phyloP scores from a whole-genome alignment of 257 asterid species.

The Misopates orontium region DNA sequence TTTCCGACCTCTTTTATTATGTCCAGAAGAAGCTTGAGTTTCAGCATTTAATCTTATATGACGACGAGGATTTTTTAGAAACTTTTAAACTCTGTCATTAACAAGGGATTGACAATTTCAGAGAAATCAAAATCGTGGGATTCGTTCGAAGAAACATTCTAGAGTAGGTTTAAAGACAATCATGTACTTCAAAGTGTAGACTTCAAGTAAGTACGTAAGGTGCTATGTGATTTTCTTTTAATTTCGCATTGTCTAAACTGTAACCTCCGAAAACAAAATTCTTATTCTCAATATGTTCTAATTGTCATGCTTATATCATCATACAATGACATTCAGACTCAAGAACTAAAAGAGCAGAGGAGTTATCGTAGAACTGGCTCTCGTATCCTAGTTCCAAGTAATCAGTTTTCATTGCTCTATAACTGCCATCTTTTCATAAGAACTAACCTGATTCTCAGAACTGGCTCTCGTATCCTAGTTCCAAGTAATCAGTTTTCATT shows the following conservation, averaged over 20 bases:
- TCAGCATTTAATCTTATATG: too few species aligned
- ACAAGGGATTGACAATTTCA: too few species aligned
- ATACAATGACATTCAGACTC: constrained; percentile 10
- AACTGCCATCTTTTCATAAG: constrained; percentile 39
- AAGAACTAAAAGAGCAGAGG: constrained; percentile 28
- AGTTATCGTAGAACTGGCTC: constrained; percentile 40
- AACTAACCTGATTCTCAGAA: too few species aligned
- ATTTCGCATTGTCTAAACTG: constrained; percentile 18
- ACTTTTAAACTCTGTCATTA: too few species aligned
- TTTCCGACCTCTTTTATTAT: too few species aligned
- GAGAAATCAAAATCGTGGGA: too few species aligned
- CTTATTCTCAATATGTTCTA: constrained; percentile 10
- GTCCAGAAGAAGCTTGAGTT: too few species aligned
- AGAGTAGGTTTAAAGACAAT: too few species aligned
- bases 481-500: constrained; percentile 42
- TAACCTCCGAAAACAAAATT: too few species aligned
- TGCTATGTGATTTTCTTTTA: background rate
- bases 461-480: constrained; percentile 49
- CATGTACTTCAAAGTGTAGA: too few species aligned
- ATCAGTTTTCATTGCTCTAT: constrained; percentile 36
- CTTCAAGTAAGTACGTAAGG: constrained; percentile 2
- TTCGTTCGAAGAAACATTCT: too few species aligned
- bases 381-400: constrained; percentile 51
- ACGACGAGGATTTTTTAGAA: too few species aligned
- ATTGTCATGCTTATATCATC: background rate